Evolutionary conservation across 306 rosid genomes (phyloP), one percentile per base, ranked within the genome.

Genomic region (Oxytropis ochrocephala): DNA sequence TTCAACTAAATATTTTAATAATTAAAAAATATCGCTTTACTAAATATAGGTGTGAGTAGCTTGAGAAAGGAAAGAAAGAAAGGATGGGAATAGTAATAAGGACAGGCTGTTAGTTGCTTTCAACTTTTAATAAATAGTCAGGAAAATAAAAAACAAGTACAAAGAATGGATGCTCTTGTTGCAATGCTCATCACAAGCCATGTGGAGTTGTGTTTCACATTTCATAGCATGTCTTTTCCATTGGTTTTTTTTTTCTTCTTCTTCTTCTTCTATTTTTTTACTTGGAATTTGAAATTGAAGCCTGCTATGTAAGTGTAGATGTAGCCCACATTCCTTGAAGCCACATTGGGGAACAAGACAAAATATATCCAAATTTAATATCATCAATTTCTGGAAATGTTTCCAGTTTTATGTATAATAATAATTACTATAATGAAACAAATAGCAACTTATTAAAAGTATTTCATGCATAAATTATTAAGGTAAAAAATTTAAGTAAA

Each of bases 151-250:
- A 58, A 70, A 66, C 70, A 78, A 90, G 96, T 83, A 82, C 94
- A 88, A 52, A 85, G 84, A 79, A 83, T 68, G 92, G 97, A 85
- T 85, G 84, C 85, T 85, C 60, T 74, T 78, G 88, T 24, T 24
- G n/a, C n/a, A n/a, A n/a, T n/a, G 84, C 85, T 85, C 60, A 76
- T 78, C 88, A 82, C 95, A 87, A 81, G 71, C 86, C 94, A 88
- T 79, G 91, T 88, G 96, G 86, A 75, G 61, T 84, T 81, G 95
- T 94, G 98, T 85, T 90, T 88, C 96, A 88, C 91, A 90, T 87
- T 94, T 76, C 87, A 81, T 88, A 85, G 88, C 93, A 87, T 87
- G 90, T 84, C 83, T 80, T 90, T 79, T 65, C 67, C 77, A 64
- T 53, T 41, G 81, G 27, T 79, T 38, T 84, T 69, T 67, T 50